Percentiles rank a stretch among this genome's conserved stretches.
These are phyloP conservation scores for Pluteus cervinus DNA, from an alignment of 768 basidiomycete genomes.

Conservation along the genomic window DNA sequence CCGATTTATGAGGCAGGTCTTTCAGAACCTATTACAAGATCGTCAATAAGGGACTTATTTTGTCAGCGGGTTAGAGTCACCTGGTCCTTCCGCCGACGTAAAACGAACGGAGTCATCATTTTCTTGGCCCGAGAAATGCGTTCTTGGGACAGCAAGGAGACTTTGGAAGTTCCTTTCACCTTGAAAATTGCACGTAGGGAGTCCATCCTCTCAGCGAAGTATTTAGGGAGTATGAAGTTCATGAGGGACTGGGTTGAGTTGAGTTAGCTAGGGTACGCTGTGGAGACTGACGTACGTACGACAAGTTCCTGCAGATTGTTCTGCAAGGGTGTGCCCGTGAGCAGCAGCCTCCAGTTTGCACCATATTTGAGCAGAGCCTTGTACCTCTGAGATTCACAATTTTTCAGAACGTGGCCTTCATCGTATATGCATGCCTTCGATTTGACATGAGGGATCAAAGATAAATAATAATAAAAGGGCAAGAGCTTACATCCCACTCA, in stretches of 20 bases:
- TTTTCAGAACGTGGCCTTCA: conserved; percentile 96
- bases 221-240: conserved; percentile 94
- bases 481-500: conserved; percentile 78
- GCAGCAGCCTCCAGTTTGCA: conserved; percentile 83
- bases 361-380: conserved; percentile 80
- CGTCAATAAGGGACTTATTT: conserved; percentile 1
- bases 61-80: conserved; percentile 25
- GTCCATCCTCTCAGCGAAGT: conserved; percentile 73
- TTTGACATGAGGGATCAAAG: conserved; percentile 5
- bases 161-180: conserved; percentile 87
- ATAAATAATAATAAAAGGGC: background rate
- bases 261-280: conserved; percentile 4
- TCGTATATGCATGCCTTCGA: conserved; percentile 87
- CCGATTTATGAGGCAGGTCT: conserved; percentile 88
- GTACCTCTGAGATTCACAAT: conserved; percentile 96
- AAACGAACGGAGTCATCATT: conserved; percentile 99
- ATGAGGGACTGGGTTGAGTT: conserved; percentile 71
- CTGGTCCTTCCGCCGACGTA: conserved; percentile 95
- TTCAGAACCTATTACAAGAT: conserved; percentile 62
- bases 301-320: conserved; percentile 89
- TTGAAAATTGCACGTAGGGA: conserved; percentile 94
- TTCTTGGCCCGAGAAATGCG: conserved; percentile 94
- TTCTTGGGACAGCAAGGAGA: conserved; percentile 84
- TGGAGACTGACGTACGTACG: conserved; percentile 39
- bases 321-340: conserved; percentile 94